Evolutionary conservation across 805 yeast genomes (phyloP), one percentile per base, ranked within the genome.

Genomic region (Lipomyces starkeyi): DNA sequence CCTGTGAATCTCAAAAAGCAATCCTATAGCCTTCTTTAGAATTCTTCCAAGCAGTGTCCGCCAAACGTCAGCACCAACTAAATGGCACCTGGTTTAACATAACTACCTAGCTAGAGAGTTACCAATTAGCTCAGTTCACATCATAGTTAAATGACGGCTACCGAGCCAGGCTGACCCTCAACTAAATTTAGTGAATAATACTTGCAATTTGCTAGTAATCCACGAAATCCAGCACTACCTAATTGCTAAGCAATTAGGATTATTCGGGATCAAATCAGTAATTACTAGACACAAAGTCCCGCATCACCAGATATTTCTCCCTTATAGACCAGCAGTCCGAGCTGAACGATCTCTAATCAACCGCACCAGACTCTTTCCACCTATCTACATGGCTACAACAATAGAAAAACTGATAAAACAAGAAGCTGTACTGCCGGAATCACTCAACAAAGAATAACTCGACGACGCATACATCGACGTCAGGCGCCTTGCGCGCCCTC

Each of bases 171-270:
- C 13, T 40, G 49, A 40, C 49, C 49, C 49, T 43, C 49, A 43
- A 43, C 69, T 63, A 68, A 54, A 40, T 72, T 71, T 62, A 47
- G 57, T 63, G 71, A 40, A 66, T 65, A 74, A 74, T 61, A 63
- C 68, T 74, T 74, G 76, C 76, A 73, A 74, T 72, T 73, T 73
- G 74, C 76, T 73, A 74, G 72, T 67, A 74, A 73, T 74, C 75
- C 76, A 74, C 76, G 71, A 66, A 73, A 74, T 69, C 75, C 73
- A 74, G 74, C 74, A 60, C 64, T 63, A 71, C 73, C 62, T 55
- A 29, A 49, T 43, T 35, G 40, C 40, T 9, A 5, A 9, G 14
- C 13, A 35, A 34, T 35, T 35, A 35, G 40, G 40, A 35, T 35
- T 68, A 52, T 49, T 53, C 47, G 49, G 54, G 58, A 40, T 43